Evolutionary conservation across 208 protist species (phyloP).

Genomic region (Crithidia fasciculata): DNA sequence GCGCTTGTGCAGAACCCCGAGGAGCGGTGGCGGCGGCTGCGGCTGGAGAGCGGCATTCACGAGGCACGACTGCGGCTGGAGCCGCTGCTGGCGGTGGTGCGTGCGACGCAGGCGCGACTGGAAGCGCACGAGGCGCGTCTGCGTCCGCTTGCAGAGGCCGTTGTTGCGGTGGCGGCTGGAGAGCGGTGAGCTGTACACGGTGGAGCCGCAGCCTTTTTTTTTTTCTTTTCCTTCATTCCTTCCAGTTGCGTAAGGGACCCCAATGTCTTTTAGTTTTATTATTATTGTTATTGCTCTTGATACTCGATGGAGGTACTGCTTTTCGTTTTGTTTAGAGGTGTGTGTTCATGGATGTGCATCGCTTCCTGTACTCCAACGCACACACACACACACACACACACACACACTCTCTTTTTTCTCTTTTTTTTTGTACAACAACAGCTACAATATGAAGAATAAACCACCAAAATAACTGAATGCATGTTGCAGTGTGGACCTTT

Average conservation of each 20-base stretch:
- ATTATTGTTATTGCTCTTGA: neutral
- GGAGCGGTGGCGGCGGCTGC: conserved; percentile 10
- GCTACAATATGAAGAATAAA: too few species aligned
- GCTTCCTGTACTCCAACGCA: neutral
- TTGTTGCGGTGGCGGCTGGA: conserved; percentile 16
- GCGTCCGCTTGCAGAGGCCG: conserved; percentile 29
- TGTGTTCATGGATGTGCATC: too few species aligned
- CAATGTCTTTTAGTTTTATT: neutral
- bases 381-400: conserved; percentile 12
- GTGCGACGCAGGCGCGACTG: conserved; percentile 16
- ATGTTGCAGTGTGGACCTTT: too few species aligned
- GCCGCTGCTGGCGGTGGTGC: conserved; percentile 11
- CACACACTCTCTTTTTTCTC: neutral
- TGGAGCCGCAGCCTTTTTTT: neutral
- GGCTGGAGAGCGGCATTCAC: conserved; percentile 26
- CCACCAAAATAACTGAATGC: too few species aligned
- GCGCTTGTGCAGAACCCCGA: conserved; percentile 6
- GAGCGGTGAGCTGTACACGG: neutral
- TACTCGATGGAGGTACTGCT: too few species aligned
- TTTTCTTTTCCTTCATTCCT: neutral
- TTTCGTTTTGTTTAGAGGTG: too few species aligned
- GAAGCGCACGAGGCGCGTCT: conserved; percentile 34
- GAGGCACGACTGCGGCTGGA: conserved; percentile 23
- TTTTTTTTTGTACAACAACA: neutral
- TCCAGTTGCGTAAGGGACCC: neutral